Evolutionary conservation across 176 grass and related monocot species (phyloP).

Genomic region (Urochloa ruziziensis): DNA sequence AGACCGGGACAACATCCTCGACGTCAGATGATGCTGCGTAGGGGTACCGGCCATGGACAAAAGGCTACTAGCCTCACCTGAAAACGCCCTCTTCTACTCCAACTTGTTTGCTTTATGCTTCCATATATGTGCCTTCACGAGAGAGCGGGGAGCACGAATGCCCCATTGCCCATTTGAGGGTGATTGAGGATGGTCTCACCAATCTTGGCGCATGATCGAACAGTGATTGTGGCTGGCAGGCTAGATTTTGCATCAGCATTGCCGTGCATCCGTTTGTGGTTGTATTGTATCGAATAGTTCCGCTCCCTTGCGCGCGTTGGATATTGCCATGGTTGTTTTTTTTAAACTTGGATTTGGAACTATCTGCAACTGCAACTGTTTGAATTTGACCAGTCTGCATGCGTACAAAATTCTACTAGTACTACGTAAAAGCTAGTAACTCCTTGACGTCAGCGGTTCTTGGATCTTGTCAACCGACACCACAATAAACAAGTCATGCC

Average conservation of each 20-base stretch:
- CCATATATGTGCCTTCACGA: background rate
- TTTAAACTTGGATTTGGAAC: background rate
- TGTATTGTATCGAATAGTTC: no score
- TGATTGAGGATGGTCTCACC: no score
- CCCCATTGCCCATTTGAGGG: background rate
- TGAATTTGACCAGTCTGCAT: background rate
- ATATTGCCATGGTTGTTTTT: background rate
- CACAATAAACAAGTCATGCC: background rate
- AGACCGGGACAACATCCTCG: background rate
- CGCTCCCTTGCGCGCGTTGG: no score
- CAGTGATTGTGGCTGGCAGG: no score
- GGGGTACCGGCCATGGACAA: background rate
- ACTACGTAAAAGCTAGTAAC: no score
- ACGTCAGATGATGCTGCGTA: background rate
- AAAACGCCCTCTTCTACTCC: background rate
- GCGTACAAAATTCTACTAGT: background rate
- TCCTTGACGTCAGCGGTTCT: background rate
- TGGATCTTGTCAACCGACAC: background rate
- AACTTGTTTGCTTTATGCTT: background rate
- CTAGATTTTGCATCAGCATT: background rate
- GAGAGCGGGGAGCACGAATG: background rate
- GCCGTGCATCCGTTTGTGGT: no score
- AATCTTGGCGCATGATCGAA: background rate
- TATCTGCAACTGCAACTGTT: background rate
- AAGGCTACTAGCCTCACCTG: background rate